Base-by-base conservation (phyloP, 345 rosid species). In the Zanthoxylum bungeanum region DNA sequence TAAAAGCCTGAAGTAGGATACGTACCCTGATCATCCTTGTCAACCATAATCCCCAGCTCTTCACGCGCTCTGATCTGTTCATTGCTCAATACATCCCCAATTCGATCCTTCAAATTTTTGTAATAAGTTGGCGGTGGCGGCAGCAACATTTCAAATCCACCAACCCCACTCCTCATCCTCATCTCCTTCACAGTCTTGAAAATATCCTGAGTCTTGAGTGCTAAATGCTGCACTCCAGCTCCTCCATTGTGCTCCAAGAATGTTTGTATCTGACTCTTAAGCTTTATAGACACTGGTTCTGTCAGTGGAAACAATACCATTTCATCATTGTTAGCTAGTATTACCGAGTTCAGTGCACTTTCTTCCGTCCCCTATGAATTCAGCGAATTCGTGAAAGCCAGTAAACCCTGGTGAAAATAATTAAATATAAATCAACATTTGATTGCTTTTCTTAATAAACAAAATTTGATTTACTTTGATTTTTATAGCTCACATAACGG, bases 241-340 rank as follows among this genome's bases (percentile, higher is more conserved):
- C n/a, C n/a, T n/a, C n/a, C n/a, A n/a, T n/a, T 91, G 73, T 93
- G 98, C 74, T 93, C 98, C 57, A 93, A 60, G 49, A 84, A 93
- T 2, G 93, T 93, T 80, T 93, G 98, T 11, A 93, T 93, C 82
- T 91, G 98, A 77, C 98, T 93, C 82, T 91, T 93, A 80, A 95
- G 76, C 75, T 88, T 93, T 0, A 95, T 93, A 27, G 75, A 83
- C 63, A 93, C 98, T 2, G 98, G 98, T 74, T 93, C 98, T 73
- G 91, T 93, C 70, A 93, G 73, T 16, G 97, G 97, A 3, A 93
- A 67, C 67, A 93, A 75, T 30, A 93, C 93, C 77, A 55, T 91
- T 58, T 91, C 98, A 0, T 88, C 92, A 42, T 93, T 91, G 82
- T 74, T 91, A 9, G 95, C 95, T 9, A 93, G 24, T 0, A 93